Evolutionary conservation across 2,329 filamentous ascomycete species (phyloP).

Genomic region (Waltergamsia citrina): DNA sequence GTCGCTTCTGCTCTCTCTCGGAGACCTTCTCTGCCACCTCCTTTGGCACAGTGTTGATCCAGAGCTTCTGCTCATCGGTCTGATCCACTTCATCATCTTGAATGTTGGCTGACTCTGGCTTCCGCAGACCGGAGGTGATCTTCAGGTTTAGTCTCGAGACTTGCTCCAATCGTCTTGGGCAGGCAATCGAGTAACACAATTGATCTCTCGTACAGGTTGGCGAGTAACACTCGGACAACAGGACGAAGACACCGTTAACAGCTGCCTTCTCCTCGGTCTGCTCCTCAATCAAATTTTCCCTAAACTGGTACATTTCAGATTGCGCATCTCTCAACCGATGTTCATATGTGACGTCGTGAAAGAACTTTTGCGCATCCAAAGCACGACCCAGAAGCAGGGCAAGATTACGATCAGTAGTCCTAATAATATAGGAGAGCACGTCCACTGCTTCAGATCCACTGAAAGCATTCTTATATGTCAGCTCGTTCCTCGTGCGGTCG

Average conservation of each 20-base stretch:
- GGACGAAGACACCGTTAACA: conserved; percentile 93
- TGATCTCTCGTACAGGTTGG: conserved; percentile 94
- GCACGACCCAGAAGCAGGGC: conserved; percentile 84
- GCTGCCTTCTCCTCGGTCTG: conserved; percentile 58
- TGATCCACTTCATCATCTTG: conserved; percentile 76
- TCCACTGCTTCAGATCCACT: conserved; percentile 94
- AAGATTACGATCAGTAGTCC: conserved; percentile 91
- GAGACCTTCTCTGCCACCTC: conserved; percentile 84
- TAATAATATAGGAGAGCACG: conserved; percentile 90
- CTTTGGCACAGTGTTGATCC: conserved; percentile 97
- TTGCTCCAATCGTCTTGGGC: conserved; percentile 85
- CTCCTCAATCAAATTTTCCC: conserved; percentile 82
- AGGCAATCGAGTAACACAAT: conserved; percentile 96
- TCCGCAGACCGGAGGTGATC: conserved; percentile 77
- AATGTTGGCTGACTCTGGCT: conserved; percentile 43
- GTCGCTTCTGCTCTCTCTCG: conserved; percentile 91
- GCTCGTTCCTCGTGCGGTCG: conserved; percentile 90
- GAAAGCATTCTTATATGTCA: conserved; percentile 96
- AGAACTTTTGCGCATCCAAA: conserved; percentile 95
- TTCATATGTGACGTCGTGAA: conserved; percentile 98
- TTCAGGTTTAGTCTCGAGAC: conserved; percentile 91
- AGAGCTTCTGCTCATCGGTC: conserved; percentile 92
- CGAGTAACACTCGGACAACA: conserved; percentile 95
- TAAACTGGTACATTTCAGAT: conserved; percentile 93
- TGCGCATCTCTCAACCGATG: conserved; percentile 90